phyloP scores from a whole-genome alignment of 306 rosid species.

The Alnus rubra region DNA sequence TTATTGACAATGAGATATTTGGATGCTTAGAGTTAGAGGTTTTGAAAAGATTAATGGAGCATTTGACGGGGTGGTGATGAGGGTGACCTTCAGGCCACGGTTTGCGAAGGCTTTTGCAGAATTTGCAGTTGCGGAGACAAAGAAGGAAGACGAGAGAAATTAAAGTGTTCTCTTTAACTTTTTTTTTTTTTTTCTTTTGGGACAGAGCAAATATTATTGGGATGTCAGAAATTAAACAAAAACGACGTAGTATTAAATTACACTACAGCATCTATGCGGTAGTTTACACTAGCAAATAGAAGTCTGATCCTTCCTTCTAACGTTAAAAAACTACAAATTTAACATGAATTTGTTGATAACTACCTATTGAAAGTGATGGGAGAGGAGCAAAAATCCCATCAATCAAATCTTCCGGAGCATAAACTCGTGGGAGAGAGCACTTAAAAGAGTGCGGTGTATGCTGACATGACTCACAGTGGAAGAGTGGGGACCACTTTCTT shows the following conservation, averaged over 20 bases:
- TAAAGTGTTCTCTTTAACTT: too few relatives aligned
- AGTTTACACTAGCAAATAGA: too few relatives aligned
- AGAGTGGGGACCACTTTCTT: slow-evolving; percentile 37
- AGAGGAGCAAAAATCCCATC: background rate
- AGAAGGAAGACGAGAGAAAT: too few relatives aligned
- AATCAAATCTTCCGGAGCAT: background rate
- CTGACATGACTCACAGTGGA: slow-evolving; percentile 3
- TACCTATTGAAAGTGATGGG: background rate
- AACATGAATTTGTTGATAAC: background rate
- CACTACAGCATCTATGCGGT: too few relatives aligned
- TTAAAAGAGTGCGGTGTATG: background rate
- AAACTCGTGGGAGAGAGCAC: slow-evolving; percentile 1
- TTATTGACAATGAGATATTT: slow-evolving; percentile 6
- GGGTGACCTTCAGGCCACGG: slow-evolving; percentile 22
- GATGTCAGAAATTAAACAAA: too few relatives aligned
- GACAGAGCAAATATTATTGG: too few relatives aligned
- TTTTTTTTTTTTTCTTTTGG: too few relatives aligned
- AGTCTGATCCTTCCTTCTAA: too few relatives aligned
- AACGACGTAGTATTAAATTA: too few relatives aligned
- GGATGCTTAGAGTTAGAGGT: background rate
- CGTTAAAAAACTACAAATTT: background rate
- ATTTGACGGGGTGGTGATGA: slow-evolving; percentile 32
- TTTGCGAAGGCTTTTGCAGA: slow-evolving; percentile 16
- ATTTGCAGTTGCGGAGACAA: too few relatives aligned
- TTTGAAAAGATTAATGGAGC: slow-evolving; percentile 12